Evolutionary conservation across 2,329 filamentous ascomycete species (phyloP).

Genomic region (Gaeumannomyces tritici): DNA sequence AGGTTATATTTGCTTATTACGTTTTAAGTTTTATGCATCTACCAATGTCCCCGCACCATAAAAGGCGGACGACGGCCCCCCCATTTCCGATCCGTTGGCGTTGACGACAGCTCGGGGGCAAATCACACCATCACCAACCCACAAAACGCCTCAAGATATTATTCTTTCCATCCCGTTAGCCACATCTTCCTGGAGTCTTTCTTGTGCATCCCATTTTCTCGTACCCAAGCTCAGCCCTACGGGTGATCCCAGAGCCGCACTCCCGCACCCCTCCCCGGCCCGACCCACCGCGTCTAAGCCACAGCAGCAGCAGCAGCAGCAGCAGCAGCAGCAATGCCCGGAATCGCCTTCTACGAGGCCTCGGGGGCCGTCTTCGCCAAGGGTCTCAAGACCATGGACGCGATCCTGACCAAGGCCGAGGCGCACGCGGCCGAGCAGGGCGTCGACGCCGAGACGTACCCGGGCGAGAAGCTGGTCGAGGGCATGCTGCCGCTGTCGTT

Average conservation of each 20-base stretch:
- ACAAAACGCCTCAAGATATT: neutral
- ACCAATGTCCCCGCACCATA: neutral
- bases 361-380: slow-evolving; percentile 15
- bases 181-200: neutral
- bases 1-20: too few species aligned
- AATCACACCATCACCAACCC: neutral
- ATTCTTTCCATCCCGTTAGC: neutral
- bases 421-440: slow-evolving; percentile 17
- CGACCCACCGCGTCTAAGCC: neutral
- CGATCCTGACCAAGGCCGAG: slow-evolving; percentile 20
- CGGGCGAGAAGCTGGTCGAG: slow-evolving; percentile 15
- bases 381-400: slow-evolving; percentile 15
- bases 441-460: slow-evolving; percentile 13
- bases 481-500: slow-evolving; percentile 26
- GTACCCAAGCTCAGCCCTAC: neutral
- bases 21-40: neutral
- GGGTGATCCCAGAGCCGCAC: too few species aligned
- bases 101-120: neutral
- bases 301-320: neutral
- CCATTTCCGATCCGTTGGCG: neutral
- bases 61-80: neutral
- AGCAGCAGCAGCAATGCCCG: slow-evolving; percentile 15
- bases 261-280: too few species aligned
- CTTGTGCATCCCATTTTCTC: accelerated
- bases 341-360: slow-evolving; percentile 18